Conservation (phyloP, 768 basidiomycete genomes). For the Gymnopilus dilepis region DNA sequence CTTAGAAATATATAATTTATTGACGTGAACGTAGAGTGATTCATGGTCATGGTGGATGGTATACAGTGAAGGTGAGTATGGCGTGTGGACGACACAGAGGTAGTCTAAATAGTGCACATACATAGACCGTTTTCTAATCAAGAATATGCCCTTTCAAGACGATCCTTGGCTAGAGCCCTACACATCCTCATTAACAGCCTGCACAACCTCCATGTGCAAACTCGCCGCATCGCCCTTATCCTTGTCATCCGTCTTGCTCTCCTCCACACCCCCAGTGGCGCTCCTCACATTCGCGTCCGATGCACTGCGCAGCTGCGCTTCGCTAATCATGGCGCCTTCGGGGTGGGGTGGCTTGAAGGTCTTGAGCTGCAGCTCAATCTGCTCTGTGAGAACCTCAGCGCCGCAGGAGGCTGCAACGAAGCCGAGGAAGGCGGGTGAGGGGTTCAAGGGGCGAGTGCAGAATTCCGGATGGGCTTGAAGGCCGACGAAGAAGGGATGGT, state of each 20-base stretch:
- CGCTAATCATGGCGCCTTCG: slow-evolving; percentile 72
- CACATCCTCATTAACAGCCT: slow-evolving; percentile 19
- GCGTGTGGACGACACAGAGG: too few species aligned
- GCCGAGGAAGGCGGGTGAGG: slow-evolving; percentile 96
- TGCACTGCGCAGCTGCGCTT: slow-evolving; percentile 53
- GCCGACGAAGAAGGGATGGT: slow-evolving; percentile 93
- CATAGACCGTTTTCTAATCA: too few species aligned
- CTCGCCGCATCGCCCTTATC: slow-evolving; percentile 1
- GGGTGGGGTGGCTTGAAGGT: slow-evolving; percentile 80
- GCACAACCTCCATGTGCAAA: slow-evolving; percentile 20
- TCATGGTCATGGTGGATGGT: too few species aligned
- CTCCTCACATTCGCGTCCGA: slow-evolving; percentile 21
- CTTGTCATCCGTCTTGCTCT: slow-evolving; percentile 4
- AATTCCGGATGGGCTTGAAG: slow-evolving; percentile 99
- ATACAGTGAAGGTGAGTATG: too few species aligned
- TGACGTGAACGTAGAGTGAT: too few species aligned
- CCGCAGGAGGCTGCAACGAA: slow-evolving; percentile 83
- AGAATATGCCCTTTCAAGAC: too few species aligned
- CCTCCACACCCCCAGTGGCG: slow-evolving; percentile 2
- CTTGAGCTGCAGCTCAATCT: slow-evolving; percentile 67
- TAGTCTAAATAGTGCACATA: too few species aligned
- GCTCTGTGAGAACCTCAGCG: slow-evolving; percentile 62
- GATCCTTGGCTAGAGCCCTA: too few species aligned
- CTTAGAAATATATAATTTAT: too few species aligned
- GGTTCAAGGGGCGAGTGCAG: slow-evolving; percentile 97